Evolutionary conservation across 1,284 basidiomycete species (phyloP), one percentile per base, ranked within the genome.

Genomic region (Laetiporus sulphureus): DNA sequence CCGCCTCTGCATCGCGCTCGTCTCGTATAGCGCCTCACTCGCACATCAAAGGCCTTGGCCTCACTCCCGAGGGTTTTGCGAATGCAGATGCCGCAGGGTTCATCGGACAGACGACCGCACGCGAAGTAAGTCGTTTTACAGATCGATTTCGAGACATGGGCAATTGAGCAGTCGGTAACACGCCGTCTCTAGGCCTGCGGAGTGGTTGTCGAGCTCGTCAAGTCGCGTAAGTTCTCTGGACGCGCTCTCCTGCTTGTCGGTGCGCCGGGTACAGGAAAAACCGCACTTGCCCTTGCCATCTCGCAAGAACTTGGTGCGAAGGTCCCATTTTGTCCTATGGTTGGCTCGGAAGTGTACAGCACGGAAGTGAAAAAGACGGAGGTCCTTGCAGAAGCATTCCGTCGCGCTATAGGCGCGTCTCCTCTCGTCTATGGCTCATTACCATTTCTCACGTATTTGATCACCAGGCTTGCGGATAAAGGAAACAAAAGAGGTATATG

Each of bases 301-400:
- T 86, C 92, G 4, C 94, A 98, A 52, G 95, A 98, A 58, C 76
- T 99, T 0, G 95, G 95, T 1, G 70, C 77, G 35, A 96, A 97
- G 59, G 94, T 98, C 1, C 95, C 95, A 0, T 99, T 99, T 64
- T 98, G 95, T 60, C 92, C 93, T 1, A 96, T 98, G 89, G 95
- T 98, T 19, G 96, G 94, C 1, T 90, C 84, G 5, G 95, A 99
- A 64, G 95, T 99, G 47, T 99, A 96, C 64, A 91, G 87, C 40
- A 83, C 90, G 6, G 95, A 99, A 65, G 93, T 99, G 43, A 99
- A 98, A 72, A 99, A 99, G 76, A 99, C 95, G 0, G 95, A 98
- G 62, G 94, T 98, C 2, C 69, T 99, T 15, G 92, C 93, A 46
- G 94, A 97, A 64, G 83, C 84, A 39, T 99, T 99, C 66, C 75